Base-by-base conservation (phyloP, 2,329 filamentous ascomycete species). In the Cercospora brassicicola region DNA sequence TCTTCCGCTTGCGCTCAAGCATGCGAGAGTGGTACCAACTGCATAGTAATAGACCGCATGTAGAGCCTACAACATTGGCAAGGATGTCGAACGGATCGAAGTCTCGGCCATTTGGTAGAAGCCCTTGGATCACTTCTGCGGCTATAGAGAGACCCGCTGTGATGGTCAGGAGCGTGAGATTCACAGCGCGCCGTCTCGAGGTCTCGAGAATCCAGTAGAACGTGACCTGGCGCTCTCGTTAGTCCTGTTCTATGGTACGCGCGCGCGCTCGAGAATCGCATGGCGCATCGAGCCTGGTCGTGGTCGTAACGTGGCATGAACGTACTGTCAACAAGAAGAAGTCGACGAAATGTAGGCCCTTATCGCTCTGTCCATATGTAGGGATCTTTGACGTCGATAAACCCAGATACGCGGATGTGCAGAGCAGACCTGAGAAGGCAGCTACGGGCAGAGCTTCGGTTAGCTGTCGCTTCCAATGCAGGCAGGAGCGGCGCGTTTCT, bases 181-280 rank as follows among this genome's bases (percentile, higher is more conserved):
- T 91, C 59, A 97, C 84, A 20, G 89, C 90, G 73, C 94, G 91
- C 62, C 94, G 90, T 70, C 95, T 91, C 71, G 89, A 91, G 62
- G 93, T 96, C 79, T 99, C 95, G 75, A 97, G 82, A 78, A 97
- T 91, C 93, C 95, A 99, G 87, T 99, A 99, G 85, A 98, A 98
- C 73, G 68, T 67, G 1, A 68, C 62, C 76, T 78, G 13, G 42
- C 31, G 30, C 28, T 11, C 30, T n/a, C 6, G 18, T 64, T 30
- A 56, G 48, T 18, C 13, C 45, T n/a, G 13, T n/a, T 33, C 5
- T 6, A n/a, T 42, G 36, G 36, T 42, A 42, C 36, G 36, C 36
- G 15, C 31, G 31, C 36, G 36, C 36, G 15, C 36, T 42, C 36
- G 36, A 42, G 15, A 33, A 11, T 57, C n/a, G 26, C 13, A 57